These are phyloP conservation scores for Solanum lignicaule DNA, from an alignment of 257 asterid genomes.

Conservation along the genomic window DNA sequence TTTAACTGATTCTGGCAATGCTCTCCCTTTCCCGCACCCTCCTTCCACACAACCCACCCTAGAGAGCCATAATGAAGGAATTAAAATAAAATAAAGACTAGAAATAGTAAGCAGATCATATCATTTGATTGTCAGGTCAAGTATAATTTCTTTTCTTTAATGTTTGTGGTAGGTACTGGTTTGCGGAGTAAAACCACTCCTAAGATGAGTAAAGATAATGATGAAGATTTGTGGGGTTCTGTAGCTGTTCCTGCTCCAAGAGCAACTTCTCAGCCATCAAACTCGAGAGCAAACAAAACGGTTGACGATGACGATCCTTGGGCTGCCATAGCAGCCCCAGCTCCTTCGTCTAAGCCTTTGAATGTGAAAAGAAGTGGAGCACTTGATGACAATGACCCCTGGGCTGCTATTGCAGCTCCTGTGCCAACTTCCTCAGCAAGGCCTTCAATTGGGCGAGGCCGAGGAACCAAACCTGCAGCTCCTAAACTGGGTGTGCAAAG, in stretches of 20 bases:
- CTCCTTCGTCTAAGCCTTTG: constrained; percentile 45
- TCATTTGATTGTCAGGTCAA: not conserved
- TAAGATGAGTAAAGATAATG: constrained; percentile 40
- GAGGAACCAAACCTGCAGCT: constrained; percentile 62
- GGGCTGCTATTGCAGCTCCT: constrained; percentile 54
- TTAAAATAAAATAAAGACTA: not conserved
- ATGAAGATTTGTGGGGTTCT: constrained; percentile 58
- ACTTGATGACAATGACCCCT: constrained; percentile 26
- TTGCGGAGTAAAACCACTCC: constrained; percentile 39
- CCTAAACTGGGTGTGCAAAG: constrained; percentile 73
- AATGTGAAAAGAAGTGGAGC: constrained; percentile 3
- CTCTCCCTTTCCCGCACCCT: not conserved
- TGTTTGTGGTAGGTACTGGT: constrained; percentile 43
- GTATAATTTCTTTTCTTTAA: not conserved
- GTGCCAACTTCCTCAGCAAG: constrained; percentile 56
- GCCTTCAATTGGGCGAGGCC: constrained; percentile 59
- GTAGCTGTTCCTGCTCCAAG: constrained; percentile 36
- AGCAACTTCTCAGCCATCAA: constrained; percentile 20
- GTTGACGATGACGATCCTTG: constrained; percentile 48
- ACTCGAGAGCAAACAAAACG: constrained; percentile 18
- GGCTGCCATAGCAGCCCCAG: constrained; percentile 52
- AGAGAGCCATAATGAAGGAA: not conserved
- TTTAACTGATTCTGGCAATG: not conserved
- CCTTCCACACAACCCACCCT: not conserved
- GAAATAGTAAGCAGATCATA: not conserved